phyloP scores from a whole-genome alignment of 2,329 filamentous ascomycete genomes.

The Trichoderma gracile region DNA sequence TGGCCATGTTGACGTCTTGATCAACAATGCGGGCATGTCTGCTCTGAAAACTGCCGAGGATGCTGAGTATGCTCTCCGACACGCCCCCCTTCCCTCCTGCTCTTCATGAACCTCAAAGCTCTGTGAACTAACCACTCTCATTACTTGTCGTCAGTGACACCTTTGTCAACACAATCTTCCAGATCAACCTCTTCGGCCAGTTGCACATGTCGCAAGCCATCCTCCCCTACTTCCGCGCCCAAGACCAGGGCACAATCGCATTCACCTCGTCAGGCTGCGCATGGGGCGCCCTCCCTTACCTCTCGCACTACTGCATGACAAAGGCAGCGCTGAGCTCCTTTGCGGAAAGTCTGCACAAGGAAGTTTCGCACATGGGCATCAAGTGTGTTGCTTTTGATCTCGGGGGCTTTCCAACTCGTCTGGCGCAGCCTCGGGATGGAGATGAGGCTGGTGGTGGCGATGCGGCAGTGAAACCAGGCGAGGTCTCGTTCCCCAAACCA shows the following conservation, averaged over 20 bases:
- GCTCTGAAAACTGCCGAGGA: constrained; percentile 36
- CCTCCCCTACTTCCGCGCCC: constrained; percentile 34
- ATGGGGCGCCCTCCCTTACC: constrained; percentile 37
- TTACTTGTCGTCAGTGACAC: constrained; percentile 29
- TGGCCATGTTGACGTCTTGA: constrained; percentile 38
- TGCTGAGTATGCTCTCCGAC: constrained; percentile 31
- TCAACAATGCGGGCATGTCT: constrained; percentile 41
- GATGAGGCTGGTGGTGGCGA: constrained; percentile 22
- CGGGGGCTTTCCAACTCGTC: constrained; percentile 36
- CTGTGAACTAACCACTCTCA: too few relatives aligned
- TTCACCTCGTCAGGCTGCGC: constrained; percentile 36
- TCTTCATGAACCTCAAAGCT: too few relatives aligned
- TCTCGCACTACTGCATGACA: constrained; percentile 36
- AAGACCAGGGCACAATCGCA: constrained; percentile 33
- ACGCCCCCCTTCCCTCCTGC: too few relatives aligned
- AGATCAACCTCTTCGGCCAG: constrained; percentile 36
- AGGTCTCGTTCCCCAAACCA: neutral
- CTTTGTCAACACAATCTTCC: constrained; percentile 33
- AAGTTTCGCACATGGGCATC: constrained; percentile 34
- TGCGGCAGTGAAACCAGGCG: neutral
- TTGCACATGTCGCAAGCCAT: constrained; percentile 35
- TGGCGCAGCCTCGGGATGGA: constrained; percentile 33
- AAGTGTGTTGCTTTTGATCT: constrained; percentile 37
- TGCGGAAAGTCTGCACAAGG: constrained; percentile 37
- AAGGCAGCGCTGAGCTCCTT: constrained; percentile 36